Evolutionary conservation across 371 early-diverging fungal species (phyloP), one percentile per base, ranked within the genome.

Genomic region (Mortierella sp.): DNA sequence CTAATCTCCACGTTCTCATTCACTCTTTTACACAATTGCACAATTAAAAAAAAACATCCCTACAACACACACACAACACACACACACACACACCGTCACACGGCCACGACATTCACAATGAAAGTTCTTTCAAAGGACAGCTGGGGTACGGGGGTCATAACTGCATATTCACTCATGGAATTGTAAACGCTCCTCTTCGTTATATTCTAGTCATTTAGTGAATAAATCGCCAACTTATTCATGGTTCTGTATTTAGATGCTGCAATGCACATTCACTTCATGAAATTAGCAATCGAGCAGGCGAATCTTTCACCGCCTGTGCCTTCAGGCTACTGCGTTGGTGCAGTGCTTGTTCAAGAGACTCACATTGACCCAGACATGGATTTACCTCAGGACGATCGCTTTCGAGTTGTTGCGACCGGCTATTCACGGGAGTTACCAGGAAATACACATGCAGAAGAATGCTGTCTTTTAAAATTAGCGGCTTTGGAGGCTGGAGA

Each of bases 361-460:
- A 72, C 58, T 4, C 50, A 60, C 10, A 53, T 19, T 19, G 72
- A 70, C 15, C 50, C 58, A 22, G 70, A 53, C 41, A 50, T 58
- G 53, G 71, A 70, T n/a, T 21, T 63, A n/a, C 65, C 65, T 4
- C 65, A 63, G 11, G 70, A 69, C 8, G 70, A 67, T 66, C 81
- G 73, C 19, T 72, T 84, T 36, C 58, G 79, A 13, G 78, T 95
- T 24, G 86, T 96, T 1, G 69, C 90, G 1, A 92, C 92, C 19
- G 96, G 96, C 8, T 96, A 80, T 70, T 96, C 96, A 21, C 91
- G 96, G 60, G 97, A 96, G 81, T 77, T 97, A 36, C 92, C 92
- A 13, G 97, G 96, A 9, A 97, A 97, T 82, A 96, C 96, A 0
- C 97, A 97, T 79, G 97, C 97, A 10, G 97, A 97, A 76, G 93